A percentile compares a stretch with the other conserved stretches of the same genome.
Conservation (phyloP, 2,329 filamentous ascomycete genomes). For the Colletotrichum limetticola region DNA sequence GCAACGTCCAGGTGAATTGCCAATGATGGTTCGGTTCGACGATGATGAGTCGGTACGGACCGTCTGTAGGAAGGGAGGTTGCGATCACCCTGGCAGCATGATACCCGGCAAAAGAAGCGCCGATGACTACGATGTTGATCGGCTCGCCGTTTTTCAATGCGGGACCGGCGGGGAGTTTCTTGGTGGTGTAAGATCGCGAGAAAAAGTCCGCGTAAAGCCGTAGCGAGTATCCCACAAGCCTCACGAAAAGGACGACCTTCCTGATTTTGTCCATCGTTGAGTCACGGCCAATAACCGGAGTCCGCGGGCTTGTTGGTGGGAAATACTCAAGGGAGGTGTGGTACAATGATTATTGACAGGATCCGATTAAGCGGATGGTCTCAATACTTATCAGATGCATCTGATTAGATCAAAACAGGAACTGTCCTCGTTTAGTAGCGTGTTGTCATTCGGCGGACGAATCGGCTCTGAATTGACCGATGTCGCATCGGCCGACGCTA, state of each 20-base stretch:
- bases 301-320: neutral
- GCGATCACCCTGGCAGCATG: conserved; percentile 59
- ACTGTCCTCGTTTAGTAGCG: neutral
- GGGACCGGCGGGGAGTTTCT: conserved; percentile 20
- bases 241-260: conserved; percentile 44
- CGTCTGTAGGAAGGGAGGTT: conserved; percentile 57
- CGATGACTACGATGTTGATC: conserved; percentile 65
- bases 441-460: neutral
- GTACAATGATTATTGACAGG: neutral
- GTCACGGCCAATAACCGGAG: neutral
- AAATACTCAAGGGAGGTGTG: neutral
- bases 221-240: conserved; percentile 42
- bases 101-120: conserved; percentile 68
- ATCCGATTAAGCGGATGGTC: neutral
- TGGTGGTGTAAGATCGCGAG: conserved; percentile 31
- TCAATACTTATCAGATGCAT: conserved; percentile 46
- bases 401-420: conserved; percentile 42
- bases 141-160: conserved; percentile 37
- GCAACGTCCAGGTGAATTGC: conserved; percentile 70
- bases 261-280: conserved; percentile 39
- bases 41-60: conserved; percentile 61
- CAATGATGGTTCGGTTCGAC: conserved; percentile 71
- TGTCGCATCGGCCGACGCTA: conserved; percentile 20
- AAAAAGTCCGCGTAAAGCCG: conserved; percentile 15
- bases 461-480: conserved; percentile 19